phyloP scores from a whole-genome alignment of 495 filamentous ascomycete species.

The Trichoderma gamsii region DNA sequence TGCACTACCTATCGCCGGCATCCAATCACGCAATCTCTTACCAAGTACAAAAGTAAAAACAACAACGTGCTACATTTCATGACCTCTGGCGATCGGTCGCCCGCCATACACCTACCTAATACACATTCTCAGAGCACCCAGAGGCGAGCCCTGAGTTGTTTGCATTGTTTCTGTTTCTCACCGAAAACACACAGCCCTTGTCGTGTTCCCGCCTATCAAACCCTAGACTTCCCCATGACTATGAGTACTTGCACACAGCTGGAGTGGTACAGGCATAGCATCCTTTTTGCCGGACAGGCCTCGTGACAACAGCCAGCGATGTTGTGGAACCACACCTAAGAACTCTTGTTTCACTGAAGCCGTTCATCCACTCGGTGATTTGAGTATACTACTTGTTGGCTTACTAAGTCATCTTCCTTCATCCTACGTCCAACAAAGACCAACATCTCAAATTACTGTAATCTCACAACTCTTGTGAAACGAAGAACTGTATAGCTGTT shows the following conservation, averaged over 20 bases:
- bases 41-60: neutral
- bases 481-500: neutral
- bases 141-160: neutral
- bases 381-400: no score
- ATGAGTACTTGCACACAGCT: neutral
- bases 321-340: neutral
- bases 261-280: neutral
- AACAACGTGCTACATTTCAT: neutral
- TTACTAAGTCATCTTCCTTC: no score
- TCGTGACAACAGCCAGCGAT: neutral
- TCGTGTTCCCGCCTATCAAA: constrained; percentile 1
- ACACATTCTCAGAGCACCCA: neutral
- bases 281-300: constrained; percentile 6
- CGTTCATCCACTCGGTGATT: neutral
- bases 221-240: neutral
- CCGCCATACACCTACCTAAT: neutral
- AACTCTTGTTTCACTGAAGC: neutral
- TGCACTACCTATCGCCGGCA: neutral
- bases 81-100: neutral
- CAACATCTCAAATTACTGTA: no score
- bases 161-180: neutral
- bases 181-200: neutral
- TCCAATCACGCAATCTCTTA: constrained; percentile 1
- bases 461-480: no score
- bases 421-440: no score